Evolutionary conservation across 352 stramenopile species (phyloP), one percentile per base, ranked within the genome.

Genomic region (Phytopythium delawarense): DNA sequence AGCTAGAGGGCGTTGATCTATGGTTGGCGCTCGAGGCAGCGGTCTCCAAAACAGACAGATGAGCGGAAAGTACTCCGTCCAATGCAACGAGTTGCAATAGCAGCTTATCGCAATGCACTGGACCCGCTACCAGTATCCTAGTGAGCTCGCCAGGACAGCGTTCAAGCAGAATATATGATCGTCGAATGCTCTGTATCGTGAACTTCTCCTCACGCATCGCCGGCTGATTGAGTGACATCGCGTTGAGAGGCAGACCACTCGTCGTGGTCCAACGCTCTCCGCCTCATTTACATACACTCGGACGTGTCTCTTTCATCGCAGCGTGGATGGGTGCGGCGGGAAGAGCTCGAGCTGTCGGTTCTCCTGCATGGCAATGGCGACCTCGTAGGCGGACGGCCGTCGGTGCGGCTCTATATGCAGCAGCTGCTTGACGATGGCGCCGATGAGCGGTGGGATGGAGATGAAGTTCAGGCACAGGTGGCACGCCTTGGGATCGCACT

Each of bases 401-500:
- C 75, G 69, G 34, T 77, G 71, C 34, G 84, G 84, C 37, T 94
- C 81, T 52, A 86, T 64, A 59, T 92, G 81, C 28, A 94, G 76
- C 61, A 94, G 66, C 57, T 86, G 70, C 67, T 92, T 89, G 66
- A 94, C 87, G 56, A 91, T 86, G 12, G 76, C 79, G 12, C 81
- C 81, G 18, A 91, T 82, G 2, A 92, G 67, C 21, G 81, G 81
- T 20, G 87, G 84, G 50, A 95, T 91, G 42, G 76, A 71, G 28
- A 95, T 90, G 52, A 92, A 89, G 63, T 95, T 91, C 30, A 79
- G 52, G 64, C 87, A 95, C 15, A 93, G 66, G 61, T 85, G 71
- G 54, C 87, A 95, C 42, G 69, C 63, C 32, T 74, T 73, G 16
- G 70, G 67, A 42, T 76, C 76, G 66, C 82, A 92, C 20, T 59